Evolutionary conservation across 805 yeast species (phyloP), one percentile per base, ranked within the genome.

Genomic region (Lachancea cidri): DNA sequence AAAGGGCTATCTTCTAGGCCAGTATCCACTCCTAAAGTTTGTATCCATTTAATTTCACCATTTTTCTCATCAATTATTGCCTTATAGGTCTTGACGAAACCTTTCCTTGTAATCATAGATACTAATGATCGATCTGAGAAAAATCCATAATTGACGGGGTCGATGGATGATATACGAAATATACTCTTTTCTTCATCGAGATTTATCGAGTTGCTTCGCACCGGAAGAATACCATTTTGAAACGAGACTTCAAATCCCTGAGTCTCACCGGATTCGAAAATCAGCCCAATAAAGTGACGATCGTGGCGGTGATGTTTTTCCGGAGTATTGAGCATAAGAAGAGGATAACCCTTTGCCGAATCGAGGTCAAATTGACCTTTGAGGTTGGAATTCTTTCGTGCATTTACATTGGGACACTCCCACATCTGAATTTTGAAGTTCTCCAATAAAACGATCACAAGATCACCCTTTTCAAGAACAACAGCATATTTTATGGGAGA

Each of bases 71-170:
- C 49, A 2, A 68, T 60, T 15, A 41, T 57, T 6, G 71, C 75
- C 33, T 70, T 65, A 65, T 74, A 81, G 2, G 76, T 68, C 29
- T 65, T 58, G 4, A 79, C 65, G 3, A 64, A 42, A 3, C 88
- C 87, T 0, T 58, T 51, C 1, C 50, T 50, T n/a, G 81, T 74
- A 4, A 85, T 77, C 0, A 79, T 65, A 0, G 88, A 72, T 4
- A 88, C 57, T 3, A 83, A 70, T 2, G 67, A 61, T 25, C 71
- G 48, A 35, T 64, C 55, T 29, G 69, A 64, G 25, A 56, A 45
- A 33, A 57, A 58, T 2, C 62, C 53, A 2, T 64, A 51, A 31
- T 69, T 67, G 2, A 81, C 86, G 0, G 91, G 87, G 52, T 85
- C 87, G 18, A 85, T 77, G 1, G 76, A 66, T 1, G 82, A 69